Evolutionary conservation across 176 grass and related monocot species (phyloP), one percentile per base, ranked within the genome.

Genomic region (Zea luxurians): DNA sequence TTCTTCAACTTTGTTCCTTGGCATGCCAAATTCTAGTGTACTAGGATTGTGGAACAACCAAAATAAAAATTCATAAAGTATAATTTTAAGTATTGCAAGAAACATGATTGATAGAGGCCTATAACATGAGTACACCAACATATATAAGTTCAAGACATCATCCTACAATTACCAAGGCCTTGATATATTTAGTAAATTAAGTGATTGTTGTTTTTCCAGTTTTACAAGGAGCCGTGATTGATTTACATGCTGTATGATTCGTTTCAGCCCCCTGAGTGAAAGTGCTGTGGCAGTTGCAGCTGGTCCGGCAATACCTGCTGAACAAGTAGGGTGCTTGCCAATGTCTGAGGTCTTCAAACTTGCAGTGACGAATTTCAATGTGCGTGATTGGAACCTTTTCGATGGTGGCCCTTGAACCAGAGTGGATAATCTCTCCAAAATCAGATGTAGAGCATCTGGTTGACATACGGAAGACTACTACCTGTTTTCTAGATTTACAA

Each of bases 381-480:
- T 94, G 49, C 85, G 94, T 90, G 87, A 98, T 67, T 98, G 96
- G 96, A 94, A 77, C 75, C 81, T 98, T 73, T 98, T 98, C 75
- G 77, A 71, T 70, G 54, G 76, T 0, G 78, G 75, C 54, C 61
- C 20, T 45, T 85, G 78, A 90, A 81, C 67, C 57, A 77, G 78
- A 64, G 58, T 10, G 7, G 49, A 69, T 75, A 17, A 4, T 35
- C 44, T 70, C 16, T 58, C 6, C 67, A 9, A 36, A 13, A 76
- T 76, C 58, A 15, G n/a, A 11, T 48, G 52, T 3, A 46, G 63
- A 75, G 27, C 57, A 54, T 80, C 17, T 8, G 6, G 74, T 40
- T 17, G 34, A 66, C 44, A 46, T 37, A 45, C 58, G 27, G 27
- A 61, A 60, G 1, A 61, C 58, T 17, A 15, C 45, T 36, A 41